These are phyloP conservation scores for Helicostylum pulchrum DNA, from an alignment of 192 early-diverging fungal species.

Conservation along the genomic window DNA sequence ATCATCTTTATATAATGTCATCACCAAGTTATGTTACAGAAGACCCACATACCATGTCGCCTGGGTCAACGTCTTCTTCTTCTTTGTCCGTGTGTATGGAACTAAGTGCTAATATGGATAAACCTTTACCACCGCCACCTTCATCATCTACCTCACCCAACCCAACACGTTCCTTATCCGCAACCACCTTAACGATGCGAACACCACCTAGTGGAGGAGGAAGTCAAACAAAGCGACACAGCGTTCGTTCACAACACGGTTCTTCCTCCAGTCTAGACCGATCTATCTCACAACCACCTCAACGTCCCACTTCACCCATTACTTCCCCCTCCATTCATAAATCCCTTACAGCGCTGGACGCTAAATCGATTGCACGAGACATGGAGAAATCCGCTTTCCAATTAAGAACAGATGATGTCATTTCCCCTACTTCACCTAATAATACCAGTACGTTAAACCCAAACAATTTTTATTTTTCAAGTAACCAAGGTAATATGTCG, in stretches of 20 bases:
- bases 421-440: constrained; percentile 15
- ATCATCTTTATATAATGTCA: too few species aligned
- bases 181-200: constrained; percentile 15
- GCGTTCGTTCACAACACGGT: constrained; percentile 15
- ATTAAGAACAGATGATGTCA: constrained; percentile 12
- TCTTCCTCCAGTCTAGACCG: constrained; percentile 21
- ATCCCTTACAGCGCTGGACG: constrained; percentile 49
- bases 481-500: not conserved
- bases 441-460: constrained; percentile 7
- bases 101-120: too few species aligned
- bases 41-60: too few species aligned
- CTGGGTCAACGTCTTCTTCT: too few species aligned
- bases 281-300: constrained; percentile 12
- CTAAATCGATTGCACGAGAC: constrained; percentile 38
- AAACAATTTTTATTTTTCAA: constrained; percentile 13
- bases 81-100: too few species aligned
- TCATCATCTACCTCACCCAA: not conserved
- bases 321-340: constrained; percentile 38
- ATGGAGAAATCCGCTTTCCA: constrained; percentile 34
- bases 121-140: too few species aligned
- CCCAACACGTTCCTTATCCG: constrained; percentile 2
- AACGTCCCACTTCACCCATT: constrained; percentile 33
- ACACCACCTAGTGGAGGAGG: constrained; percentile 32
- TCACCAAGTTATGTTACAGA: too few species aligned
- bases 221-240: constrained; percentile 36